Percentiles rank a stretch among this genome's conserved stretches.
phyloP scores from a whole-genome alignment of 257 asterid species.

The Cinchona pubescens region DNA sequence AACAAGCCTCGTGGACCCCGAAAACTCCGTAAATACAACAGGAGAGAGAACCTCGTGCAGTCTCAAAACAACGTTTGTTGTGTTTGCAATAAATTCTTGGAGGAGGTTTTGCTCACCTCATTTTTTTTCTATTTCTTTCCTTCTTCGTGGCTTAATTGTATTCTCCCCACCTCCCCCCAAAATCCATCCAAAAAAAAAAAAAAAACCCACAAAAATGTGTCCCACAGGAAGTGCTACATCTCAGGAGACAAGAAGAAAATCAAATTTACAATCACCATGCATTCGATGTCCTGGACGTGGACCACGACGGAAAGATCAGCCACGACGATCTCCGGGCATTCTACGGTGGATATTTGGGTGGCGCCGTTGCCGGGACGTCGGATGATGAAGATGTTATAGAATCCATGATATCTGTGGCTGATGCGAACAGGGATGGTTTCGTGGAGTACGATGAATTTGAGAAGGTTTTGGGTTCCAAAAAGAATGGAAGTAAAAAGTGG shows the following conservation, averaged over 20 bases:
- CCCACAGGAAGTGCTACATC: slow-evolving; percentile 52
- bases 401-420: slow-evolving; percentile 74
- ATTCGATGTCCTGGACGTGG: slow-evolving; percentile 72
- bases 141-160: no score
- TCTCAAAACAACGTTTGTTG: neutral
- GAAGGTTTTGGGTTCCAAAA: slow-evolving; percentile 45
- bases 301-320: slow-evolving; percentile 83
- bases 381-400: slow-evolving; percentile 53
- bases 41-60: neutral
- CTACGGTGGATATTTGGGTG: slow-evolving; percentile 35
- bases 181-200: no score
- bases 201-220: slow-evolving; percentile 41
- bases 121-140: no score
- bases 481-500: neutral
- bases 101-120: no score
- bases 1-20: neutral
- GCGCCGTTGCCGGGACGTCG: neutral
- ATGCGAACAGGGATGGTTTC: slow-evolving; percentile 58
- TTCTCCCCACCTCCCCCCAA: no score
- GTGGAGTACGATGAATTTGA: slow-evolving; percentile 84
- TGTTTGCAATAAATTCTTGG: neutral
- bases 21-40: neutral
- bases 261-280: slow-evolving; percentile 68
- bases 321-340: slow-evolving; percentile 58
- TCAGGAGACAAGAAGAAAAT: slow-evolving; percentile 1